These are phyloP conservation scores for Royoungia palumana DNA, from an alignment of 768 basidiomycete species.

Conservation along the genomic window DNA sequence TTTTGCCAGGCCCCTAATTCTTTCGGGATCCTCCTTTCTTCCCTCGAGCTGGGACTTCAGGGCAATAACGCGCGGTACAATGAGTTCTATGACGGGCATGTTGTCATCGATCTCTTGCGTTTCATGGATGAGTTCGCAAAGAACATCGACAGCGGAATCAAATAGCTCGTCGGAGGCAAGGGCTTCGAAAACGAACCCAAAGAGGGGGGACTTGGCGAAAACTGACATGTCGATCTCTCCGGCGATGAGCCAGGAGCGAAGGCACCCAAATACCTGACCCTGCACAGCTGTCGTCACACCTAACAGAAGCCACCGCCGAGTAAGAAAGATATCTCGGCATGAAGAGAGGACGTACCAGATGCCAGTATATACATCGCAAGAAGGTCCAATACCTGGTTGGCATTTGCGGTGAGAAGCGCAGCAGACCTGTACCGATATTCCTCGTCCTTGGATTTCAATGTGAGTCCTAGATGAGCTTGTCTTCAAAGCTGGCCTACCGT, in stretches of 20 bases:
- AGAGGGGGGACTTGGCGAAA: conserved; percentile 74
- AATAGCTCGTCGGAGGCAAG: conserved; percentile 84
- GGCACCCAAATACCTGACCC: conserved; percentile 75
- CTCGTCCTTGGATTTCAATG: conserved; percentile 51
- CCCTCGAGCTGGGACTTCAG: conserved; percentile 60
- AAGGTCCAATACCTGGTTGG: conserved; percentile 69
- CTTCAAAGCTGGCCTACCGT: conserved; percentile 56
- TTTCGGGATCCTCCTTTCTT: conserved; percentile 76
- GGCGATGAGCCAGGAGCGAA: conserved; percentile 83
- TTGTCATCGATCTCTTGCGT: conserved; percentile 97
- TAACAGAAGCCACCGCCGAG: conserved; percentile 32
- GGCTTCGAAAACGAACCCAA: conserved; percentile 80
- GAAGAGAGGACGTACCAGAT: conserved; percentile 52
- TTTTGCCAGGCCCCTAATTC: conserved; percentile 83
- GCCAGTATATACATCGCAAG: conserved; percentile 89
- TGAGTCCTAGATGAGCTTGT: conserved; percentile 8
- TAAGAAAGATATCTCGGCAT: not conserved
- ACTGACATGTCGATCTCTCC: conserved; percentile 71
- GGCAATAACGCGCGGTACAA: conserved; percentile 82
- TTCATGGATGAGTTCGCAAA: conserved; percentile 96
- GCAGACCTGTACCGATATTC: conserved; percentile 65
- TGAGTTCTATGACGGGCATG: conserved; percentile 80
- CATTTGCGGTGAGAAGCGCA: conserved; percentile 63
- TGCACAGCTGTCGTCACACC: conserved; percentile 82
- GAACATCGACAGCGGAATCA: conserved; percentile 85